Conservation (phyloP, 1,284 basidiomycete species). For the Pholiota adiposa region DNA sequence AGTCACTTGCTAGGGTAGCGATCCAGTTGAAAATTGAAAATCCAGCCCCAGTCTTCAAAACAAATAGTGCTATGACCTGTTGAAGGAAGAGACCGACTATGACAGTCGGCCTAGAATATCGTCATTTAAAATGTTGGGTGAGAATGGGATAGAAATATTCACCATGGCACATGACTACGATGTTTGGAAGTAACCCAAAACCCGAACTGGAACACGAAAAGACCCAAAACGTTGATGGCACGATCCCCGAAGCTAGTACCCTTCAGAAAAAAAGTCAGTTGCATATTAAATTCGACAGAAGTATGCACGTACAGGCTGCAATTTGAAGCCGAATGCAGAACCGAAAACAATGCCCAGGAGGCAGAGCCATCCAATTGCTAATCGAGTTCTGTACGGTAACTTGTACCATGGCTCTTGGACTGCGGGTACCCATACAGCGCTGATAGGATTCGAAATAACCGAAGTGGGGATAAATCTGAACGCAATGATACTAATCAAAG, state of each 20-base stretch:
- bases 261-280: conserved; percentile 36
- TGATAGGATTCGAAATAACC: conserved; percentile 66
- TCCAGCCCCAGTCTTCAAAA: conserved; percentile 82
- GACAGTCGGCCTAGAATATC: conserved; percentile 73
- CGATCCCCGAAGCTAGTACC: conserved; percentile 75
- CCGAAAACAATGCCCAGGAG: conserved; percentile 79
- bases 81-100: conserved; percentile 84
- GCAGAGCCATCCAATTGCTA: conserved; percentile 73
- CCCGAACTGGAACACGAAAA: conserved; percentile 75
- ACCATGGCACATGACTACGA: conserved; percentile 72
- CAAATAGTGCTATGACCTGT: conserved; percentile 84
- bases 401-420: conserved; percentile 72
- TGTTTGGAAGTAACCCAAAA: conserved; percentile 71
- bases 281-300: background rate
- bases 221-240: conserved; percentile 78
- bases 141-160: too few relatives aligned
- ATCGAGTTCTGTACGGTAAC: conserved; percentile 59
- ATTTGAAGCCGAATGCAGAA: conserved; percentile 79
- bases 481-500: conserved; percentile 62
- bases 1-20: conserved; percentile 74
- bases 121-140: too few relatives aligned
- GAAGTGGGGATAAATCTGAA: conserved; percentile 80
- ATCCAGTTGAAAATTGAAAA: conserved; percentile 85
- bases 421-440: conserved; percentile 65
- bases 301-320: conserved; percentile 51